A percentile compares a stretch with the other conserved stretches of the same genome.
Evolutionary conservation across 2,329 filamentous ascomycete genomes (phyloP).

Genomic region (Hypoxylon sp.): DNA sequence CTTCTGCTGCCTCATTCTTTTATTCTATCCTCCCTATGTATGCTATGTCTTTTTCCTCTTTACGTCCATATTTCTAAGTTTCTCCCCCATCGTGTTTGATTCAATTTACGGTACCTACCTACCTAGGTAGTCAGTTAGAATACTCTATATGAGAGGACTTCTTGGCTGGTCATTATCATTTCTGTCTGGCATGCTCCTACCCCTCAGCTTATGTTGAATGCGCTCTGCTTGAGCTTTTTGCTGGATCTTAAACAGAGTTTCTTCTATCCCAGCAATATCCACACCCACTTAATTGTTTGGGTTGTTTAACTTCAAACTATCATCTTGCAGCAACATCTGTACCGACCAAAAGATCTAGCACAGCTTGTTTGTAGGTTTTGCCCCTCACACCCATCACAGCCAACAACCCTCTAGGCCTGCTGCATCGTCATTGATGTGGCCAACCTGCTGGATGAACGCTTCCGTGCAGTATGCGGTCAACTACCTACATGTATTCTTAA

Average conservation of each 20-base stretch:
- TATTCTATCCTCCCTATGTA: not conserved
- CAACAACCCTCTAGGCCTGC: constrained; percentile 5
- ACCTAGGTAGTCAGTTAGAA: not conserved
- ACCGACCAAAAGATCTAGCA: not conserved
- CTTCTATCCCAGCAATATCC: not conserved
- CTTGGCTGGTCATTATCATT: not conserved
- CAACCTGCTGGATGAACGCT: constrained; percentile 14
- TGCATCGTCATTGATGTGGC: constrained; percentile 24
- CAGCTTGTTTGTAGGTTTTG: constrained; percentile 14
- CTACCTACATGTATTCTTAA: constrained; percentile 1
- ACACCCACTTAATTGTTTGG: not conserved
- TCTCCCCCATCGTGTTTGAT: not conserved
- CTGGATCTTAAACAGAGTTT: not conserved
- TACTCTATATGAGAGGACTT: not conserved
- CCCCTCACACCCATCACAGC: constrained; percentile 15
- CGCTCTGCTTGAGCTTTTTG: not conserved
- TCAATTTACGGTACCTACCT: not conserved
- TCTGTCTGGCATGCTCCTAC: not conserved
- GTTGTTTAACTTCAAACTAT: not conserved
- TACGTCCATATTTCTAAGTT: not conserved
- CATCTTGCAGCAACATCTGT: constrained; percentile 6
- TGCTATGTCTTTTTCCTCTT: not conserved
- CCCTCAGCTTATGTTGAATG: not conserved
- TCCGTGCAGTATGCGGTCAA: constrained; percentile 18
- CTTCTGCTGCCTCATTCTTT: constrained; percentile 5